Evolutionary conservation across 2,329 filamentous ascomycete genomes (phyloP), one percentile per base, ranked within the genome.

Genomic region (Aspergillus neoniger): DNA sequence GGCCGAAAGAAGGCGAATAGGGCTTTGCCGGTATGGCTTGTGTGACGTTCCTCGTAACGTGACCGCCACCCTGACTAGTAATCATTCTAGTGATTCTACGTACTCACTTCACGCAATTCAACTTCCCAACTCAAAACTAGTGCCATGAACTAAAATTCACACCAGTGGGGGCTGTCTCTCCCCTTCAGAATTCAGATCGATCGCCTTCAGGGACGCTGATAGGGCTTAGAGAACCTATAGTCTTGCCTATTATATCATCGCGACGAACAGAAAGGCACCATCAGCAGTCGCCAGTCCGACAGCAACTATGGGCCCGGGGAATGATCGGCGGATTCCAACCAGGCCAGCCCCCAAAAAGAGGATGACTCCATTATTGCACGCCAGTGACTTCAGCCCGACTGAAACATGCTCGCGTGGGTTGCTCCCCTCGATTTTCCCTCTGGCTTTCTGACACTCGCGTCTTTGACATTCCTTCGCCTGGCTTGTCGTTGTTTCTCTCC

Each of bases 251-350:
- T 44, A 44, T 44, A 19, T 44, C 41, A 44, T 44, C 10, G 41
- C 41, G 41, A 44, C 41, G 41, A 44, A 44, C 41, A 44, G 21
- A 25, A 23, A 6, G 28, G 25, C 47, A 32, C n/a, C 28, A 5
- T 15, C 25, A 19, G 9, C 44, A 30, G 36, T 30, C 36, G 50
- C 50, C 50, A 38, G 17, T 38, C 52, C 52, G 52, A 44, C 53
- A 43, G 9, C 53, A 55, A 55, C 53, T 47, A 55, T 55, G 53
- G 28, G 38, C n/a, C 28, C 10, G 3, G 30, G 43, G 53, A 55
- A 55, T 55, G 53, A 55, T 55, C 41, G 53, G 43, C 53, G 15
- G 39, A 55, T 55, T 55, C 53, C 53, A 41, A n/a, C 39, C 44
- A 50, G 8, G 7, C 38, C 39, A 19, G 23, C 30, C 39, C 10